A percentile compares a stretch with the other conserved stretches of the same genome.
These are phyloP conservation scores for Tricholoma furcatifolium DNA, from an alignment of 768 basidiomycete species.

Conservation along the genomic window DNA sequence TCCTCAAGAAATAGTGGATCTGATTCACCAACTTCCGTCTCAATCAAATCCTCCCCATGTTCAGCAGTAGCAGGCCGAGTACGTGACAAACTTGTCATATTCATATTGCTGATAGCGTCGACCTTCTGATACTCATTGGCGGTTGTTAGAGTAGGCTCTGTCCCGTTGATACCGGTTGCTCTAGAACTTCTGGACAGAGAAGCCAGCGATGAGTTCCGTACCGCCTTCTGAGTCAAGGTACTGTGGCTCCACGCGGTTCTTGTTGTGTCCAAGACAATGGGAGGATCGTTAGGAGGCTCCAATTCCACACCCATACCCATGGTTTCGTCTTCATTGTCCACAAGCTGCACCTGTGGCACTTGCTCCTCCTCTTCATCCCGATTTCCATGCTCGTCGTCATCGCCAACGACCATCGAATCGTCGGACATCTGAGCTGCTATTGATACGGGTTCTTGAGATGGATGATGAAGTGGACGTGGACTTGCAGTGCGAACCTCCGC, in stretches of 20 bases:
- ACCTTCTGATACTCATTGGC: too few relatives aligned
- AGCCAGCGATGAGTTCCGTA: constrained; percentile 28
- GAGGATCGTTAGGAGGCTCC: neutral
- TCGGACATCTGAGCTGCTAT: too few relatives aligned
- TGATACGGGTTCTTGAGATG: too few relatives aligned
- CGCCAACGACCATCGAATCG: too few relatives aligned
- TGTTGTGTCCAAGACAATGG: constrained; percentile 48
- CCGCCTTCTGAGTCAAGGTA: constrained; percentile 8
- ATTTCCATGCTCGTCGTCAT: too few relatives aligned
- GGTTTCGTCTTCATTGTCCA: neutral
- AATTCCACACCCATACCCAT: constrained; percentile 11
- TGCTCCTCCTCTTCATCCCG: too few relatives aligned
- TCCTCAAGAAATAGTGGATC: neutral
- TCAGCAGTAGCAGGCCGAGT: too few relatives aligned
- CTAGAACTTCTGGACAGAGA: too few relatives aligned
- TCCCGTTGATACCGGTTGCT: neutral
- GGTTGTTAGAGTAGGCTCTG: neutral
- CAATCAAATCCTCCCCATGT: neutral
- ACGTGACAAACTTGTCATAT: too few relatives aligned
- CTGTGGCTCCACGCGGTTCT: constrained; percentile 41
- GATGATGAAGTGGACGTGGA: too few relatives aligned
- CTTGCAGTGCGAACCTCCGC: too few relatives aligned
- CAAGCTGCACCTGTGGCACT: neutral
- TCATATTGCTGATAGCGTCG: too few relatives aligned
- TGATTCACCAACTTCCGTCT: neutral